Base-by-base conservation (phyloP, 805 yeast genomes). In the Grigorovia transvaalensis region DNA sequence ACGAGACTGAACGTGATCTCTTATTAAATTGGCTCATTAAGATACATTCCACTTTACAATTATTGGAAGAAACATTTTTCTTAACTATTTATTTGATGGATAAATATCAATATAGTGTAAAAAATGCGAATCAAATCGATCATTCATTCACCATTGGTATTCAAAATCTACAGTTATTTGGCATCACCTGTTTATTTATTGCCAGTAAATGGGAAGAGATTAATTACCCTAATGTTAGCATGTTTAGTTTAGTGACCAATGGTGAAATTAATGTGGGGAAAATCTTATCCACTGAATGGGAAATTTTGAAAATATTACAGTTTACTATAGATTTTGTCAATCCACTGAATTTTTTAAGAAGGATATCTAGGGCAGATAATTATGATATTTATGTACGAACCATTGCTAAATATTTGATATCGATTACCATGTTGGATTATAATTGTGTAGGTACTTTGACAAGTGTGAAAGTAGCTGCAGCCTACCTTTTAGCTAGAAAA, bases 131-230 rank as follows among this genome's bases (percentile, higher is more conserved):
- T 12, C 18, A 38, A 15, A 15, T 15, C 78, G 88, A 17, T 6
- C 35, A 15, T 45, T 23, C 9, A 13, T 74, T 80, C 86, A 15
- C 73, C 75, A 89, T 85, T 19, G 85, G 82, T 57, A 79, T 88
- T 51, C 86, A 83, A 64, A 79, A 85, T 67, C 70, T 89, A 49
- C 96, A 89, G 71, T 74, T 88, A 54, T 76, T 88, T 47, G 96
- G 96, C 6, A 84, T 93, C 0, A 86, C 95, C 2, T 78, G 89
- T 20, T 68, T 88, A 54, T 86, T 88, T 68, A 84, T 88, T 58
- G 95, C 96, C 43, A 88, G 96, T 17, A 88, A 88, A 68, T 86
- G 85, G 65, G 96, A 88, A 71, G 96, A 88, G 71, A 91, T 89
- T 46, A 85, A 83, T 62, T 78, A 88, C 4, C 96, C 96, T n/a